phyloP scores from a whole-genome alignment of 352 stramenopile species.

The Phytophthora litchii region DNA sequence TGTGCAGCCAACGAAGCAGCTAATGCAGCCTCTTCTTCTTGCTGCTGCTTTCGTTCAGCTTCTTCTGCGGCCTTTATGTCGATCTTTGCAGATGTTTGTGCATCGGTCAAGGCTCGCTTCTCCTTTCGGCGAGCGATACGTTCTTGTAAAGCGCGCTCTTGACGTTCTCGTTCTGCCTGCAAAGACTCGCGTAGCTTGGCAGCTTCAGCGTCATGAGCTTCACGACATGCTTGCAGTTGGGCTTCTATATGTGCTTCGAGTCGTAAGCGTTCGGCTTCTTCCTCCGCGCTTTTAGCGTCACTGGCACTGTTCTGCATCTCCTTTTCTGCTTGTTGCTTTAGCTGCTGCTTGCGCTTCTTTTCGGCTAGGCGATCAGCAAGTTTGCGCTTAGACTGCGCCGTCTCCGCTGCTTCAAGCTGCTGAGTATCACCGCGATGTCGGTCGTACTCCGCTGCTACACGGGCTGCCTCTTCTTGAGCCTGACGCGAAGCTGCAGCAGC shows the following conservation, averaged over 20 bases:
- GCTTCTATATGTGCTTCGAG: conserved; percentile 37
- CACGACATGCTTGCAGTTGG: conserved; percentile 34
- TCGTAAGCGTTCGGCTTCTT: conserved; percentile 28
- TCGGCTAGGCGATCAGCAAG: conserved; percentile 67
- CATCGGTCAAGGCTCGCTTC: conserved; percentile 27
- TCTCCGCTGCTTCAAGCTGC: conserved; percentile 45
- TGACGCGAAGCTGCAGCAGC: conserved; percentile 53
- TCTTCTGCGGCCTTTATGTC: conserved; percentile 34
- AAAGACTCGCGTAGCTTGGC: conserved; percentile 38
- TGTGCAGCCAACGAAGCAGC: conserved; percentile 34
- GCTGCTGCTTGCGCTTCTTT: conserved; percentile 48
- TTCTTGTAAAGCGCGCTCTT: conserved; percentile 61
- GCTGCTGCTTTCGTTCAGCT: conserved; percentile 38
- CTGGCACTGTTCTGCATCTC: neutral
- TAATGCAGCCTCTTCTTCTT: conserved; percentile 33
- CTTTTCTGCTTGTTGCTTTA: conserved; percentile 18
- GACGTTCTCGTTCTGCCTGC: conserved; percentile 44
- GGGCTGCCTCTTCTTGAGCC: conserved; percentile 54
- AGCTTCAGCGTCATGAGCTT: conserved; percentile 32
- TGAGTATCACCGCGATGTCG: conserved; percentile 50
- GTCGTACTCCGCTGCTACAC: conserved; percentile 62
- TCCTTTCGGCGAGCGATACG: conserved; percentile 59
- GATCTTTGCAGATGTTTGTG: conserved; percentile 7
- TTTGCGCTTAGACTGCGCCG: conserved; percentile 59
- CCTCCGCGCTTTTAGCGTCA: conserved; percentile 12